Evolutionary conservation across 148 eudicot genomes (phyloP), one percentile per base, ranked within the genome.

Genomic region (Cornus controversa): DNA sequence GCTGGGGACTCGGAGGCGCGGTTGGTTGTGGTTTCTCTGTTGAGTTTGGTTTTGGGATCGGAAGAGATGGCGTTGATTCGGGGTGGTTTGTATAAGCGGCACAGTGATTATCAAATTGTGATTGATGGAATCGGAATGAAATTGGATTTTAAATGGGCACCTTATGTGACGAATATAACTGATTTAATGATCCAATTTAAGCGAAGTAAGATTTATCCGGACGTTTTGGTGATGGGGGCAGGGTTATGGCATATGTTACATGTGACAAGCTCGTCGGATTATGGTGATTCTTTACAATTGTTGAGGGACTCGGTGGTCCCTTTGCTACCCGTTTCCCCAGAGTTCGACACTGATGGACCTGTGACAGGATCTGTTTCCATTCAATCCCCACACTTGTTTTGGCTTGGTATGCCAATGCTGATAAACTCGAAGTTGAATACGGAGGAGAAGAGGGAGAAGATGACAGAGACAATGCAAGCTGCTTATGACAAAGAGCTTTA

Each of bases 161-260:
- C 99, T 58, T 93, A 90, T 72, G 85, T 81, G 53, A 75, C 37
- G 6, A 91, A 93, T 83, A 80, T 91, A 84, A 96, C 92, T 0
- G 77, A 81, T 25, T 76, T 89, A 54, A 74, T 83, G 74, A 23
- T 69, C 25, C 88, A 67, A 11, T 82, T 89, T 58, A 86, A 75
- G 73, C 71, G 70, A 47, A 88, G 82, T n/a, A 81, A 76, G 82
- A 85, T 77, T 66, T 85, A 75, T 66, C 99, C 99, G 0, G 94
- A 96, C 89, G 92, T 96, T 77, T 58, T 93, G 69, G 86, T 93
- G 29, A 89, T 96, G 92, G 98, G 99, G 27, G 88, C 92, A n/a
- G 99, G 99, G 53, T 84, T 96, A 31, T 96, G 99, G 99, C 91
- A 96, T 79, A 93, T 93, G 97, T 83, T 96, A n/a, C 98, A 90